Evolutionary conservation across 2,329 filamentous ascomycete species (phyloP), one percentile per base, ranked within the genome.

Genomic region (Cryphonectria carpinicola): DNA sequence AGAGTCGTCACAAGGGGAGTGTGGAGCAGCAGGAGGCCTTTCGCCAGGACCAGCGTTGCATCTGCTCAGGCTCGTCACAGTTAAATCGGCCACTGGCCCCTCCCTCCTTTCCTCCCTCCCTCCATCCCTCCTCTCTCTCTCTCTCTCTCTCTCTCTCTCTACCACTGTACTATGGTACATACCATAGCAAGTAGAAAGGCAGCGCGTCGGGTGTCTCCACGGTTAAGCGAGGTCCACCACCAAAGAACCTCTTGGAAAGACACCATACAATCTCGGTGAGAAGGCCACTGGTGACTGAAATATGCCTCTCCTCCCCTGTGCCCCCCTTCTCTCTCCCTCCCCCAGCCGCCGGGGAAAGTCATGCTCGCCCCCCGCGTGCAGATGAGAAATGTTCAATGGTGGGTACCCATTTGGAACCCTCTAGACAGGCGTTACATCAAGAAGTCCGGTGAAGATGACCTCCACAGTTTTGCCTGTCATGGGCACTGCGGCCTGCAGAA

Each of bases 251-350:
- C 54, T 32, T 58, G 54, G 25, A 19, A 13, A 58, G 28, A 32
- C 54, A 17, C 54, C 54, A 58, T 58, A 58, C 54, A 58, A 58
- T 58, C 54, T 58, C 54, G 54, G 54, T 58, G 54, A 58, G 14
- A 58, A 7, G 28, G 35, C 6, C 28, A 35, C 54, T 13, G 25
- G 54, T 32, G 25, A 58, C 17, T 28, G 54, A 6, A 58, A 58
- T 35, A 19, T 19, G 28, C 54, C 25, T 19, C 25, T 19, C 17
- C 54, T 17, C 7, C 22, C 22, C 1, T n/a, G n/a, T n/a, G n/a
- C n/a, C n/a, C n/a, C n/a, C n/a, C n/a, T n/a, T n/a, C n/a, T n/a
- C 46, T 8, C 22, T 11, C 6, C 46, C 46, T 0, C 1, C 4
- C 43, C 22, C 46, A 49, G 46, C 46, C 22, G 25, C 28, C 54